Evolutionary conservation across 2,329 filamentous ascomycete genomes (phyloP).

Genomic region (Xylariaceae sp.): DNA sequence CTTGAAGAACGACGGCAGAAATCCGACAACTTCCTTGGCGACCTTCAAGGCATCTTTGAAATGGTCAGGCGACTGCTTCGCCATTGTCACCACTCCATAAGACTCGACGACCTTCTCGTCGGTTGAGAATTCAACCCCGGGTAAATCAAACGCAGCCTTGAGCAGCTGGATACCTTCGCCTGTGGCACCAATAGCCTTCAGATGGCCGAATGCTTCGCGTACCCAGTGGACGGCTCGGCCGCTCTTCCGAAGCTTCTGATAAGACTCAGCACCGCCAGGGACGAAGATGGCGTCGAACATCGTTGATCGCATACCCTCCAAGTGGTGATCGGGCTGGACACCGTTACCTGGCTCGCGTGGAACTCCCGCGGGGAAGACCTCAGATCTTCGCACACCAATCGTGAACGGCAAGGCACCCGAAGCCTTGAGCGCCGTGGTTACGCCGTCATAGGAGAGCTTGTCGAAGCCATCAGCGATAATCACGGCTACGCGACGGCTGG

Average conservation of each 20-base stretch:
- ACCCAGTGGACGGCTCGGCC: conserved; percentile 74
- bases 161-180: conserved; percentile 68
- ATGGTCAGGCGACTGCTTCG: conserved; percentile 47
- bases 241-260: conserved; percentile 61
- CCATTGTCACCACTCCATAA: conserved; percentile 74
- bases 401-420: conserved; percentile 66
- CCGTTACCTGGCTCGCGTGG: conserved; percentile 49
- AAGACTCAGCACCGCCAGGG: conserved; percentile 63
- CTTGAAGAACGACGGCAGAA: conserved; percentile 67
- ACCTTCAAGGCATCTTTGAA: conserved; percentile 61
- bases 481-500: conserved; percentile 67
- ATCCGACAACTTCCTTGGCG: conserved; percentile 62
- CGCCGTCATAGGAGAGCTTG: conserved; percentile 57
- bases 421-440: conserved; percentile 59
- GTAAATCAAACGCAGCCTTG: conserved; percentile 41
- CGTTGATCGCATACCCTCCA: conserved; percentile 74
- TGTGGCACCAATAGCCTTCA: conserved; percentile 74
- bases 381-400: conserved; percentile 65
- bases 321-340: conserved; percentile 68
- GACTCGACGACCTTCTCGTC: conserved; percentile 55
- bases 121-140: conserved; percentile 39
- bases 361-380: conserved; percentile 59
- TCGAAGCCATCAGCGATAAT: conserved; percentile 78
- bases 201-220: conserved; percentile 74
- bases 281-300: conserved; percentile 80